A percentile compares a stretch with the other conserved stretches of the same genome.
Conservation (phyloP, 495 filamentous ascomycete species). For the Haplographium delicatum region DNA sequence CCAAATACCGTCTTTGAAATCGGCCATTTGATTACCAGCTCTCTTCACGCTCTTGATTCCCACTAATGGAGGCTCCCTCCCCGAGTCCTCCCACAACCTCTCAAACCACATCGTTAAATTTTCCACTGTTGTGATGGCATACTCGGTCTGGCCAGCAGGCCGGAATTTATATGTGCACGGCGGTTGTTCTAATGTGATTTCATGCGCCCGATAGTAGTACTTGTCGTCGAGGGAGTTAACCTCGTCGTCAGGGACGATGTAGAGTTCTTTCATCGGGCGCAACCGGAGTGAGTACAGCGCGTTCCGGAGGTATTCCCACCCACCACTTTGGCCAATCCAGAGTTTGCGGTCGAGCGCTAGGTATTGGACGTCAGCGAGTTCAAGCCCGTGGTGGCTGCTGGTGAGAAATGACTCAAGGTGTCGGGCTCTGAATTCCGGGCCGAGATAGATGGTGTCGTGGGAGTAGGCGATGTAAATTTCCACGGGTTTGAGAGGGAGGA, state of each 20-base stretch:
- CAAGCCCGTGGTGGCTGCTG: neutral
- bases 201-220: constrained; percentile 14
- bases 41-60: constrained; percentile 17
- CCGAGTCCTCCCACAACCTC: constrained; percentile 13
- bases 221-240: constrained; percentile 1
- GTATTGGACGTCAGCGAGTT: constrained; percentile 10
- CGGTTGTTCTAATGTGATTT: constrained; percentile 3
- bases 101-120: constrained; percentile 15
- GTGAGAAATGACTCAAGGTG: constrained; percentile 13
- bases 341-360: constrained; percentile 17
- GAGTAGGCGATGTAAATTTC: constrained; percentile 11
- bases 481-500: neutral
- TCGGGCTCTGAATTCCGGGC: constrained; percentile 14
- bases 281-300: constrained; percentile 8
- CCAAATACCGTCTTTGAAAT: constrained; percentile 11
- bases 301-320: constrained; percentile 6
- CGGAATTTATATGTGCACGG: constrained; percentile 1
- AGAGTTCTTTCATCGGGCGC: constrained; percentile 11
- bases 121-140: constrained; percentile 9
- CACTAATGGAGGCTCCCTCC: constrained; percentile 5
- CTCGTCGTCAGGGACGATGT: constrained; percentile 20
- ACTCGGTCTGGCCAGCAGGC: neutral
- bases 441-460: constrained; percentile 18
- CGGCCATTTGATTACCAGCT: constrained; percentile 6
- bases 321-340: neutral